Conservation (phyloP, 805 yeast genomes). For the Saturnispora sanitii region DNA sequence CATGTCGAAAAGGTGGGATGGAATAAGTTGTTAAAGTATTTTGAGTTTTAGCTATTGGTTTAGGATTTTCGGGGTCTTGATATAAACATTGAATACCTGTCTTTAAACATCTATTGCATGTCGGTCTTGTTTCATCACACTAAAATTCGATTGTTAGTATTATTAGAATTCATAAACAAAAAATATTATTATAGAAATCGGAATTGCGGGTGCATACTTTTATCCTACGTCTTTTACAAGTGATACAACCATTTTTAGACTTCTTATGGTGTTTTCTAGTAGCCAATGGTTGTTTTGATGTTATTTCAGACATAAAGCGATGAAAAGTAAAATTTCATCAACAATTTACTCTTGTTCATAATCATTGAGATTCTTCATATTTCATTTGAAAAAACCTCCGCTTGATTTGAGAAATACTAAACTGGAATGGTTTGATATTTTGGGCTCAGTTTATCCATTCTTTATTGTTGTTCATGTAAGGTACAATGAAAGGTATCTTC, state of each 20-base stretch:
- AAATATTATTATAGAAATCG: background rate
- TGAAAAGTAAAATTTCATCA: too few species aligned
- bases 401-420: too few species aligned
- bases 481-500: too few species aligned
- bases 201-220: background rate
- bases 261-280: background rate
- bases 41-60: background rate
- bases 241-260: background rate
- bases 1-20: background rate
- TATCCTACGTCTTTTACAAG: background rate
- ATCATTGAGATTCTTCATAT: too few species aligned
- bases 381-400: too few species aligned
- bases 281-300: background rate
- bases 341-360: too few species aligned
- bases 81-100: background rate
- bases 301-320: too few species aligned
- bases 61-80: background rate
- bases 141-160: background rate
- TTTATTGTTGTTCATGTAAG: too few species aligned
- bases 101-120: background rate
- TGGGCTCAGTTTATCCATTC: too few species aligned
- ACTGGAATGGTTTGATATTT: too few species aligned
- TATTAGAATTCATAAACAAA: background rate
- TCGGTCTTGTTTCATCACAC: slow-evolving; percentile 2
- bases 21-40: background rate